Base-by-base conservation (phyloP, 805 yeast species). In the Wickerhamomyces sydowiorum region DNA sequence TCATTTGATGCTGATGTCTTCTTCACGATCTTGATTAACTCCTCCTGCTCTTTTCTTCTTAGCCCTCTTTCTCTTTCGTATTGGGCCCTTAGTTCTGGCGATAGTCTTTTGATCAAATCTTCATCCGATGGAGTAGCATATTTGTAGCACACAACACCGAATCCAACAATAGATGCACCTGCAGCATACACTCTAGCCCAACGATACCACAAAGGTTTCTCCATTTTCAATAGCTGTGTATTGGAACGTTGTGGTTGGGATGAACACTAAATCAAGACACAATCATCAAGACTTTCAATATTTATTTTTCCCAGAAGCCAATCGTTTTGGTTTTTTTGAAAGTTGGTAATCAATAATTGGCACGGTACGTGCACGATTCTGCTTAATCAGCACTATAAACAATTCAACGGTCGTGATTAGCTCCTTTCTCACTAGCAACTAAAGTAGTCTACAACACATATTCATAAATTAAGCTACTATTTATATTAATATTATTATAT, bases 91-190 rank as follows among this genome's bases (percentile, higher is more conserved):
- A 89, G 67, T 57, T 90, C 96, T 1, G 98, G 96, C 7, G 95
- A 84, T 49, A 89, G 71, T 39, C 73, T 63, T 1, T 80, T 77
- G 32, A 89, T 72, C 37, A 90, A 62, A 56, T 90, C 76, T 52
- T 88, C 96, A 50, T 86, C 95, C 2, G 90, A 76, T 3, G 98
- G 98, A 0, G 88, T 81, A 0, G 90, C 78, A 60, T 77, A 85
- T 48, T 80, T 83, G 65, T 65, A 82, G 15, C 84, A 66, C 6
- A 86, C 50, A 0, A 80, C 76, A n/a, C 97, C 98, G 0, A 78
- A 53, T 5, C 82, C 86, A 3, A 86, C 67, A 17, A 88, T 77
- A 17, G 78, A 73, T n/a, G 76, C 76, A 9, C 95, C 89, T 12
- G 70, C 70, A 22, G 72, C 69, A 51, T 70, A 70, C 10, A 78